A percentile compares a stretch with the other conserved stretches of the same genome.
These are phyloP conservation scores for Sonneratia caseolaris DNA, from an alignment of 345 rosid genomes.

Conservation along the genomic window DNA sequence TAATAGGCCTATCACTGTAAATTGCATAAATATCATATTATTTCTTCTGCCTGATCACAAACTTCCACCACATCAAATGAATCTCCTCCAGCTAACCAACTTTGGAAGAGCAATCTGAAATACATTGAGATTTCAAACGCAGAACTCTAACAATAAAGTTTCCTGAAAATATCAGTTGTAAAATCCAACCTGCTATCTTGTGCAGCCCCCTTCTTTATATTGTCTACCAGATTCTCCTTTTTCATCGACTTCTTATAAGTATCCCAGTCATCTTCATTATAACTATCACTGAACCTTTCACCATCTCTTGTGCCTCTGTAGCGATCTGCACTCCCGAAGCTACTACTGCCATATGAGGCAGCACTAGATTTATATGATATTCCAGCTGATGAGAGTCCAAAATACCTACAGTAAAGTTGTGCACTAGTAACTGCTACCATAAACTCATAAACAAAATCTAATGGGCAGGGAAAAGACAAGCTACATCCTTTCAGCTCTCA, in stretches of 20 bases:
- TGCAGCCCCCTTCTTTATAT: constrained; percentile 30
- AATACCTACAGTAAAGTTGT: constrained; percentile 39
- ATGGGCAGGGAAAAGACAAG: constrained; percentile 5
- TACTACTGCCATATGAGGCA: constrained; percentile 44
- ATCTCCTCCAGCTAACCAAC: background rate
- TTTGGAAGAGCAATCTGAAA: background rate
- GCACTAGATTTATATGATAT: constrained; percentile 60
- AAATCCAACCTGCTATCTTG: constrained; percentile 44
- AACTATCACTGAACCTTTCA: constrained; percentile 41
- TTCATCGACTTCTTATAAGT: constrained; percentile 29
- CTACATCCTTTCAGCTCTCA: background rate
- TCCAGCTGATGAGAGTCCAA: constrained; percentile 88
- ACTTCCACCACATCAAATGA: background rate
- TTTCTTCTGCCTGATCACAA: background rate
- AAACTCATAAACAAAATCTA: constrained; percentile 2
- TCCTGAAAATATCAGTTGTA: background rate
- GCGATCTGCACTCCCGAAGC: constrained; percentile 39
- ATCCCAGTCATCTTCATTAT: constrained; percentile 46
- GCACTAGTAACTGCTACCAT: constrained; percentile 8
- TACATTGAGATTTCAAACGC: background rate
- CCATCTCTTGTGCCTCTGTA: constrained; percentile 43
- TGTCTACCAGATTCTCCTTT: background rate
- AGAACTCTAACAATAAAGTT: background rate
- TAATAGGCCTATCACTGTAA: background rate
- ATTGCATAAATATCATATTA: background rate